Percentiles rank a stretch among this genome's conserved stretches.
phyloP scores from a whole-genome alignment of 1,284 basidiomycete genomes.

The Microbotryomycetes sp. region DNA sequence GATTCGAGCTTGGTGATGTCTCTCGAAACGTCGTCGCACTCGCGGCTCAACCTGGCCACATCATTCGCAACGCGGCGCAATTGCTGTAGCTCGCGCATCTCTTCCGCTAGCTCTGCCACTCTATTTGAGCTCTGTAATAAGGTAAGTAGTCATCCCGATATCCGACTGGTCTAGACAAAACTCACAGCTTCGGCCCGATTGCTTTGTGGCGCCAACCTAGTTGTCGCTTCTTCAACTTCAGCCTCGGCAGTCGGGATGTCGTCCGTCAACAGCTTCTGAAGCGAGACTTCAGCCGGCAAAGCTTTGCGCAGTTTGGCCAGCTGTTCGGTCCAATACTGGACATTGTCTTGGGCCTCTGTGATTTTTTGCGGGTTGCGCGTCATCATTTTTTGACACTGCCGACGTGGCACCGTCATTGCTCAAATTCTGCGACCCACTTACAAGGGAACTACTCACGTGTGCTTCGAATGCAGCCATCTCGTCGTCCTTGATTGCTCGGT shows the following conservation, averaged over 20 bases:
- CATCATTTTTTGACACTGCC: slow-evolving; percentile 20
- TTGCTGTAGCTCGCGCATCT: slow-evolving; percentile 53
- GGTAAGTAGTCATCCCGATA: background rate
- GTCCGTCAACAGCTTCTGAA: slow-evolving; percentile 49
- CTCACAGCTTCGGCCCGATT: slow-evolving; percentile 26
- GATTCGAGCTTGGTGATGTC: slow-evolving; percentile 63
- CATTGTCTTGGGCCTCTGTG: slow-evolving; percentile 47
- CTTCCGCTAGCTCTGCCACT: slow-evolving; percentile 54
- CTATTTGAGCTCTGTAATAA: background rate
- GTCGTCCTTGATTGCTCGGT: slow-evolving; percentile 56
- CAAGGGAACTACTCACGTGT: slow-evolving; percentile 31
- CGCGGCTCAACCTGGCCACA: slow-evolving; percentile 57
- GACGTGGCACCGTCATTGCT: no score
- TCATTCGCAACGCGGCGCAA: slow-evolving; percentile 60
- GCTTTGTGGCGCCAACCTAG: slow-evolving; percentile 15
- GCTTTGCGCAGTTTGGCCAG: slow-evolving; percentile 54
- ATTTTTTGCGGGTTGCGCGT: slow-evolving; percentile 30
- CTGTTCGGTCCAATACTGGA: slow-evolving; percentile 57
- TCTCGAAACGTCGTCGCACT: slow-evolving; percentile 56
- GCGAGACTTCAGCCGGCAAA: slow-evolving; percentile 46
- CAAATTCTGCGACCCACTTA: no score
- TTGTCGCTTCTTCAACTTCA: slow-evolving; percentile 29
- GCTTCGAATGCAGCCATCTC: slow-evolving; percentile 47
- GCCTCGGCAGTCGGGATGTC: slow-evolving; percentile 53
- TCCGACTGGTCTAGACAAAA: background rate